A percentile compares a stretch with the other conserved stretches of the same genome.
Evolutionary conservation across 1,139 yeast species (phyloP).

Genomic region (Lodderomyces oxycetoniae): DNA sequence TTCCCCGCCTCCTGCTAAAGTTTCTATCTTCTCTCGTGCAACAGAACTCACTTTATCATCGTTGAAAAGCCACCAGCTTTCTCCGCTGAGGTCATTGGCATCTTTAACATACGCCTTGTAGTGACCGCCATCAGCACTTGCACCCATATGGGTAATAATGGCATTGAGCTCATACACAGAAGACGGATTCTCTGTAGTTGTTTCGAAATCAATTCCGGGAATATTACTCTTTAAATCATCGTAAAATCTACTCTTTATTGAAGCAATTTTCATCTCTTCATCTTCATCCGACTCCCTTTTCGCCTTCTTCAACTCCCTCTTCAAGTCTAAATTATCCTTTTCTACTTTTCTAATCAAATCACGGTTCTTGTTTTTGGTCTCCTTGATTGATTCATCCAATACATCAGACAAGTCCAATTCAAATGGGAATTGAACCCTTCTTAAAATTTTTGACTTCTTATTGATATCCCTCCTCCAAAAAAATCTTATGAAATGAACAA

Average conservation of each 20-base stretch:
- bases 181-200: slow-evolving; percentile 74
- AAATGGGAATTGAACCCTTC: slow-evolving; percentile 93
- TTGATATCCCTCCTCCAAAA: slow-evolving; percentile 93
- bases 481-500: slow-evolving; percentile 90
- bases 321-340: slow-evolving; percentile 67
- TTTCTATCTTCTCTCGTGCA: slow-evolving; percentile 72
- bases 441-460: slow-evolving; percentile 85
- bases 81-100: slow-evolving; percentile 56
- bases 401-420: slow-evolving; percentile 84
- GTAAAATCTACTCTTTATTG: slow-evolving; percentile 42
- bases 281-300: slow-evolving; percentile 38
- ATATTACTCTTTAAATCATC: slow-evolving; percentile 40
- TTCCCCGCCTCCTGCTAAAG: slow-evolving; percentile 95
- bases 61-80: slow-evolving; percentile 90
- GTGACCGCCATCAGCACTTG: slow-evolving; percentile 96
- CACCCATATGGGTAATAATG: slow-evolving; percentile 88
- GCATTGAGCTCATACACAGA: slow-evolving; percentile 82
- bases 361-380: slow-evolving; percentile 63
- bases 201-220: slow-evolving; percentile 29
- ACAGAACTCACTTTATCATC: slow-evolving; percentile 86
- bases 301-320: slow-evolving; percentile 71
- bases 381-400: slow-evolving; percentile 69
- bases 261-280: slow-evolving; percentile 43
- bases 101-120: slow-evolving; percentile 86
- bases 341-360: slow-evolving; percentile 76